phyloP scores from a whole-genome alignment of 2,329 filamentous ascomycete species.

The Aspergillus texensis region DNA sequence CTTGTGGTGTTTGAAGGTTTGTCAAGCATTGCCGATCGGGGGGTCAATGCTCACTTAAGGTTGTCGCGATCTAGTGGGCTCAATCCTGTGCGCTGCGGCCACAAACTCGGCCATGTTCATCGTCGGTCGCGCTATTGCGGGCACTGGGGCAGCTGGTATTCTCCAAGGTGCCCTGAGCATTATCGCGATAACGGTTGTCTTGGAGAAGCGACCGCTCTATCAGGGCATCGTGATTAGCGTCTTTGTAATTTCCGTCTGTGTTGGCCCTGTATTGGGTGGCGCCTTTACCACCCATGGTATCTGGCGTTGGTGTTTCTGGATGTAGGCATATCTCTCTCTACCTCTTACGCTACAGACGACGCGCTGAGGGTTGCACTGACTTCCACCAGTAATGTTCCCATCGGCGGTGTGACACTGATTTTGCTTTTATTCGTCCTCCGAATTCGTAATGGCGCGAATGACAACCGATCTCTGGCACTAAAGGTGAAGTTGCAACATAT shows the following conservation, averaged over 20 bases:
- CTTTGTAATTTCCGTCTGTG: background rate
- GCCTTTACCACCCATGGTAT: background rate
- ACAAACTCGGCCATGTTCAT: background rate
- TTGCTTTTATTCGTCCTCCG: background rate
- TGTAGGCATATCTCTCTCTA: background rate
- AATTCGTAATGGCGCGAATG: background rate
- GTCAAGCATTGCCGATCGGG: too few species aligned
- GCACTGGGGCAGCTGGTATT: background rate
- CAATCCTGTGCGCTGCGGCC: too few species aligned
- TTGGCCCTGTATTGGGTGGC: background rate
- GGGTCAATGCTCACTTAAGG: too few species aligned
- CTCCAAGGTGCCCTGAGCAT: background rate
- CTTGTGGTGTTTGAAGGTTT: too few species aligned
- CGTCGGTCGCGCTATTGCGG: background rate
- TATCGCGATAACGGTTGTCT: background rate
- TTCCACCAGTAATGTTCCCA: background rate
- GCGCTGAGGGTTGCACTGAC: too few species aligned
- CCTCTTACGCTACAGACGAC: too few species aligned
- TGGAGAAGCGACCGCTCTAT: background rate
- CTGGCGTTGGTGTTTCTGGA: background rate
- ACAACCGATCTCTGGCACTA: background rate
- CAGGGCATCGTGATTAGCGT: background rate
- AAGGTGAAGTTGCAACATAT: background rate
- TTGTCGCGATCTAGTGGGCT: too few species aligned
- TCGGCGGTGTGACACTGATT: background rate